Percentiles rank a stretch among this genome's conserved stretches.
These are phyloP conservation scores for Gaultheria prostrata DNA, from an alignment of 148 eudicot genomes.

Conservation along the genomic window DNA sequence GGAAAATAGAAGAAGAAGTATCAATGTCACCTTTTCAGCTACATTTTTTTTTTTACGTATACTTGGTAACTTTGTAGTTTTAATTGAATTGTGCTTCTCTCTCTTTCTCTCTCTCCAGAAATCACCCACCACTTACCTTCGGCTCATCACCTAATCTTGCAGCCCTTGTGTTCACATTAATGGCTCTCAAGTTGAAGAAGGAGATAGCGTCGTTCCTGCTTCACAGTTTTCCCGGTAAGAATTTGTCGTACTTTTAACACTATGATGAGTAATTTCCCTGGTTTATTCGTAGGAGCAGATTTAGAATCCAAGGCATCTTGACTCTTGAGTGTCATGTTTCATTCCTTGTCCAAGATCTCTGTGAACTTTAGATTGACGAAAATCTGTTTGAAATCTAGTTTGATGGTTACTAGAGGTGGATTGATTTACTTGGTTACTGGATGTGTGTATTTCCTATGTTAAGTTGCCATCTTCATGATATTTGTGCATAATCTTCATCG, in stretches of 20 bases:
- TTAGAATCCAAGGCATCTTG: neutral
- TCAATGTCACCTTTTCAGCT: neutral
- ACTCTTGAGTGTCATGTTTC: neutral
- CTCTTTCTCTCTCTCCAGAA: conserved; percentile 26
- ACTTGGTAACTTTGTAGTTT: conserved; percentile 8
- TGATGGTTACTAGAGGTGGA: neutral
- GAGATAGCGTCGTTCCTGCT: conserved; percentile 30
- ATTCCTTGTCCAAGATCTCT: neutral
- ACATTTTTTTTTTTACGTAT: neutral
- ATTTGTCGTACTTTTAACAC: neutral
- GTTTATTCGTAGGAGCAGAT: neutral
- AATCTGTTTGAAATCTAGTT: neutral
- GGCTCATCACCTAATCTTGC: conserved; percentile 48
- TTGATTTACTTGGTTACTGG: neutral
- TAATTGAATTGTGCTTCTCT: conserved; percentile 4
- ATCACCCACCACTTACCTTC: conserved; percentile 49
- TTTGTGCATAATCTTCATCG: neutral
- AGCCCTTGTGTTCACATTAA: conserved; percentile 28
- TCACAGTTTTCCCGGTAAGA: neutral
- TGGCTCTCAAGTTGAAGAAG: conserved; percentile 36
- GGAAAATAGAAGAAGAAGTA: neutral
- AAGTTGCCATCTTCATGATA: neutral
- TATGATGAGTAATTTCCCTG: neutral
- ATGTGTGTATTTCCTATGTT: neutral
- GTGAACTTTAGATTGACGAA: neutral